Conservation (phyloP, 1,284 basidiomycete species). For the Papiliotrema nemorosa region DNA sequence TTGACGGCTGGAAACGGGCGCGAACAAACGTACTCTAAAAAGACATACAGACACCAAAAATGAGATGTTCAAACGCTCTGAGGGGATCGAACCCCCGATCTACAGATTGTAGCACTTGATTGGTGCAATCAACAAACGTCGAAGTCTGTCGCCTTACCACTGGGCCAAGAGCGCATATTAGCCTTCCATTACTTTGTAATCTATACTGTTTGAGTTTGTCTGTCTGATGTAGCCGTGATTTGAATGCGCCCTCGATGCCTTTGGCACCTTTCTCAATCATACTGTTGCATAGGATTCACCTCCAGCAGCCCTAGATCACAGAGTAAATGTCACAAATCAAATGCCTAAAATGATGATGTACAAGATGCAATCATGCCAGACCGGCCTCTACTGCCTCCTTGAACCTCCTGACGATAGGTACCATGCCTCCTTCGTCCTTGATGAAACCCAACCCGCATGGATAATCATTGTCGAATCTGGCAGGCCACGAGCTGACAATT, state of each 20-base stretch:
- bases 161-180: not conserved
- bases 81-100: conserved; percentile 1
- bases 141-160: conserved; percentile 1
- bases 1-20: too few relatives aligned
- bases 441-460: conserved; percentile 43
- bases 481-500: conserved; percentile 47
- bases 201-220: too few relatives aligned
- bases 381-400: conserved; percentile 41
- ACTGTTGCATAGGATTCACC: too few relatives aligned
- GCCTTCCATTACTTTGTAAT: too few relatives aligned
- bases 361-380: too few relatives aligned
- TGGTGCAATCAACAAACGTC: not conserved
- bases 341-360: too few relatives aligned
- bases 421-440: conserved; percentile 45
- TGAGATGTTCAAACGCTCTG: not conserved
- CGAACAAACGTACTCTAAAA: too few relatives aligned
- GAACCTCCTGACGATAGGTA: conserved; percentile 44
- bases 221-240: too few relatives aligned
- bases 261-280: too few relatives aligned
- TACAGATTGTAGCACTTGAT: not conserved
- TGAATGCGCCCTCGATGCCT: too few relatives aligned
- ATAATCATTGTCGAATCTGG: conserved; percentile 45
- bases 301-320: too few relatives aligned
- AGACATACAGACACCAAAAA: not conserved
- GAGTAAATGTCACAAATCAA: too few relatives aligned